Conservation (phyloP, 345 rosid genomes). For the Chamaenerion angustifolium region DNA sequence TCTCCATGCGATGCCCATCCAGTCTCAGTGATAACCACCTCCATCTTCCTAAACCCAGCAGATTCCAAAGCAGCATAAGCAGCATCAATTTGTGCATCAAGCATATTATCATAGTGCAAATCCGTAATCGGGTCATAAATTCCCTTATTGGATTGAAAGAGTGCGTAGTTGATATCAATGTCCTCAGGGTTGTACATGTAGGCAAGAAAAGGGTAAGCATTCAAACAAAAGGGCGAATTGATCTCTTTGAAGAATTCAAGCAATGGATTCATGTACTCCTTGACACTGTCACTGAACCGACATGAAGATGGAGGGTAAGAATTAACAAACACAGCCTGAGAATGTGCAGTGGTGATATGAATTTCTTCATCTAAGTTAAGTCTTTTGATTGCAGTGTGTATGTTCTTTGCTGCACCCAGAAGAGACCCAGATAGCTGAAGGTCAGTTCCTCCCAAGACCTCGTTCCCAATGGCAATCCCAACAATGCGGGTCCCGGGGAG, state of each 20-base stretch:
- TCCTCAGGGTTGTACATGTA: constrained; percentile 48
- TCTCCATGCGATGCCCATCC: constrained; percentile 96
- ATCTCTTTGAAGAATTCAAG: constrained; percentile 57
- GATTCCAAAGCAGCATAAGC: constrained; percentile 74
- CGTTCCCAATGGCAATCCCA: constrained; percentile 87
- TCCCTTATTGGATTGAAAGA: constrained; percentile 59
- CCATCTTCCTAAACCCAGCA: constrained; percentile 68
- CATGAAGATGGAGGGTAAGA: constrained; percentile 93
- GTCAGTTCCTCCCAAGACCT: constrained; percentile 53
- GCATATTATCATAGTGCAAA: constrained; percentile 83
- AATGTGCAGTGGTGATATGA: constrained; percentile 78
- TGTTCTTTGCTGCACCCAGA: constrained; percentile 58
- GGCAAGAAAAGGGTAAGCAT: constrained; percentile 86
- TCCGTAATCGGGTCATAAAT: constrained; percentile 48
- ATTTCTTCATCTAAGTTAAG: constrained; percentile 40
- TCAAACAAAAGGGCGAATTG: constrained; percentile 80
- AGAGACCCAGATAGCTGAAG: constrained; percentile 49
- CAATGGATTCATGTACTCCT: constrained; percentile 72
- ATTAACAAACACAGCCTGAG: constrained; percentile 65
- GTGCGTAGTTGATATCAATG: constrained; percentile 87
- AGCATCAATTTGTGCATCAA: constrained; percentile 97
- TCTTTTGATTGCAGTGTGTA: constrained; percentile 44
- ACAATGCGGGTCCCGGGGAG: constrained; percentile 62
- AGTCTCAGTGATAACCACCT: constrained; percentile 76
- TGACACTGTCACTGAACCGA: constrained; percentile 44